phyloP scores from a whole-genome alignment of 2,329 filamentous ascomycete species.

The Phyllosticta ampelicida region DNA sequence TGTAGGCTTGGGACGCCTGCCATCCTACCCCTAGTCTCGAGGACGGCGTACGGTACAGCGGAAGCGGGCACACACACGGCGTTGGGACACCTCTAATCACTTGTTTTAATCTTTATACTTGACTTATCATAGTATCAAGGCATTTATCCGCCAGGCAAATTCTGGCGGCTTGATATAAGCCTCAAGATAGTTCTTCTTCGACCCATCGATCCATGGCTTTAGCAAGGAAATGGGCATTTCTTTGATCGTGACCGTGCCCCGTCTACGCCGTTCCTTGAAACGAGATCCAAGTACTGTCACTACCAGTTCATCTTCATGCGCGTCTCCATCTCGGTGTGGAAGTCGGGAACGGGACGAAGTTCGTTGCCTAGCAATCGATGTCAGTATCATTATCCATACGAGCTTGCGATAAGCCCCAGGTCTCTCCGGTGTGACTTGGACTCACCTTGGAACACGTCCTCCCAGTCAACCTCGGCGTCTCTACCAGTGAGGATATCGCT shows the following conservation, averaged over 20 bases:
- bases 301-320: slow-evolving; percentile 68
- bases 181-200: background rate
- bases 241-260: slow-evolving; percentile 1
- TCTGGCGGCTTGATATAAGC: background rate
- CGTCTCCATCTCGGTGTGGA: slow-evolving; percentile 91
- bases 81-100: background rate
- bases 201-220: background rate
- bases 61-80: background rate
- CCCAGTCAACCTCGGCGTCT: slow-evolving; percentile 74
- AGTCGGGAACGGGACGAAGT: slow-evolving; percentile 54
- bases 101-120: background rate
- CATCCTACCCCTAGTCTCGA: background rate
- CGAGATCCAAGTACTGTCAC: background rate
- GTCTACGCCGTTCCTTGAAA: background rate
- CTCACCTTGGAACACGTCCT: slow-evolving; percentile 76
- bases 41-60: background rate
- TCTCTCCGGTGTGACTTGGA: background rate
- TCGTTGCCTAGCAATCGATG: slow-evolving; percentile 47
- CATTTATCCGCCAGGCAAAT: background rate
- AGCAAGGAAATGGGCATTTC: background rate
- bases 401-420: background rate
- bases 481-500: slow-evolving; percentile 77
- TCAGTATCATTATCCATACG: background rate
- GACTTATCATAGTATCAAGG: background rate
- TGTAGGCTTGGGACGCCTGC: background rate